Base-by-base conservation (phyloP, 2,329 filamentous ascomycete genomes). In the Clonostachys sp. region DNA sequence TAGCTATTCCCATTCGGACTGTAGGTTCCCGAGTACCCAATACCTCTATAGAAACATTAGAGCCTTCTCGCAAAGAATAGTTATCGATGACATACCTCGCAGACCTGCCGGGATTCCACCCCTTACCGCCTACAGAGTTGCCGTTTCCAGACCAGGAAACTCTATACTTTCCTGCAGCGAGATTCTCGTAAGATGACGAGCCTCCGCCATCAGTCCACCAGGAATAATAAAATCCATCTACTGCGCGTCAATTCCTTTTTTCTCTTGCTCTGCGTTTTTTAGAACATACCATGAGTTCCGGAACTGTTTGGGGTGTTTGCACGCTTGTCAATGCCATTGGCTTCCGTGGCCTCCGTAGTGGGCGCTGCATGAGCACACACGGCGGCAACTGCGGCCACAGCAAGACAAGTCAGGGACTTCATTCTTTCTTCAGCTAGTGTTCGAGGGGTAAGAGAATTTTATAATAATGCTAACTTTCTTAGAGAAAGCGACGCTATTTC, bases 41-140 rank as follows among this genome's bases (percentile, higher is more conserved):
- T 59, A 42, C 68, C 59, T 56, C 61, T 18, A 57, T 59, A n/a
- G 14, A n/a, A 10, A 2, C 41, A 42, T 42, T 14, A 42, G 17
- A 8, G 2, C 36, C 45, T 51, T 24, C 38, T 45, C 5, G 36
- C 36, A 39, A 39, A n/a, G 12, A 39, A n/a, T 39, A 33, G 14
- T 12, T 12, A 6, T 3, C 14, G 1, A 18, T 20, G 12, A 50
- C 63, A 49, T 68, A 80, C 75, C 73, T 67, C 33, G 66, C 61
- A 49, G 60, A 65, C 46, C 40, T 17, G 17, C 78, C 78, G 16
- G 77, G 71, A 48, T 72, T 72, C 77, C 78, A 82, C 38, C 80
- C 79, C 62, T 81, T 82, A 34, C 79, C 80, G 49, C 67, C 75
- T 34, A 80, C 77, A 42, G 80, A 74, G 66, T 81, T 78, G 34